Percentiles rank a stretch among this genome's conserved stretches.
Conservation (phyloP, 2,329 filamentous ascomycete species). For the Tolypocladium ophioglossoides region DNA sequence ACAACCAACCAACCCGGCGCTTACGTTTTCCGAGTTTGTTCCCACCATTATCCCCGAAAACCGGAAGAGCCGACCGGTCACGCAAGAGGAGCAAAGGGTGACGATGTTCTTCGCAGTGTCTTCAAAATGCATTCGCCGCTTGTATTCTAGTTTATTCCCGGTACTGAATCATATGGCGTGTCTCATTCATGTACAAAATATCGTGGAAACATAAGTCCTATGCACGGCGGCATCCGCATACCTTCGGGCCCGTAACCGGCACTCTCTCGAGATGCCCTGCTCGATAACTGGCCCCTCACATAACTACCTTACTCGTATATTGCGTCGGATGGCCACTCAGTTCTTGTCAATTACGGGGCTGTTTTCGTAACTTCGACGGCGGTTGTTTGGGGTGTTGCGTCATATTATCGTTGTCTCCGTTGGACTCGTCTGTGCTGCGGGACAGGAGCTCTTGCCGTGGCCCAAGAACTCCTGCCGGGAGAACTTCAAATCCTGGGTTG, state of each 20-base stretch:
- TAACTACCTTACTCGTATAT: not conserved
- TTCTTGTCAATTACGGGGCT: not conserved
- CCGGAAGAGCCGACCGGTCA: not conserved
- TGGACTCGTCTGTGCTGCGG: not conserved
- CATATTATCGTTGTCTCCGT: not conserved
- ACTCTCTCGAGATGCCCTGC: not conserved
- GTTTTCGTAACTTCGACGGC: not conserved
- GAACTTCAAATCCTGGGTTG: constrained; percentile 5
- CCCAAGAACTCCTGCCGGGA: constrained; percentile 5
- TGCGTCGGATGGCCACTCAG: not conserved
- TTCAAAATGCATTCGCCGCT: not conserved
- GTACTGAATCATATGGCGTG: not conserved
- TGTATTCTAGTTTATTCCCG: not conserved
- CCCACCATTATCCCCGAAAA: not conserved
- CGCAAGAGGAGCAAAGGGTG: not conserved
- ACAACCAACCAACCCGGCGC: not conserved
- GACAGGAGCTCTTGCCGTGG: constrained; percentile 2
- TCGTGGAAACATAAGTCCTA: not conserved
- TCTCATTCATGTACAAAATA: not conserved
- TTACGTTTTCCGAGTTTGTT: not conserved
- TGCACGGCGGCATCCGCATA: not conserved
- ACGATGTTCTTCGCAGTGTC: not conserved
- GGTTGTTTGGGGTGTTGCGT: not conserved
- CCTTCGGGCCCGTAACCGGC: not conserved
- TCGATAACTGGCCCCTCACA: not conserved